Conservation (phyloP, 768 basidiomycete genomes). For the Suillus weaverae region DNA sequence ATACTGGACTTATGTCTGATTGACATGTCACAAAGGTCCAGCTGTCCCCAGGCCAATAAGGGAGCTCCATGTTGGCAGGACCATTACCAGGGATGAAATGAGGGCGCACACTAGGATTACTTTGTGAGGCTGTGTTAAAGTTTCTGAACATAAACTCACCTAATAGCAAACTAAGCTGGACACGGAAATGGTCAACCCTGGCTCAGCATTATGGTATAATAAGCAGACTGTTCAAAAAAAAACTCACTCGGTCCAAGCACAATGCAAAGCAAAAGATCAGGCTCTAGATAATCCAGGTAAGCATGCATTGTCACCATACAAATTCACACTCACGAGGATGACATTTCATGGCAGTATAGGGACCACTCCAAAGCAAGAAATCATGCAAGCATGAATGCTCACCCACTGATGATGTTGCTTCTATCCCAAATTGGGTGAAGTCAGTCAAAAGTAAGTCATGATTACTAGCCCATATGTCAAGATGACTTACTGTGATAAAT, state of each 20-base stretch:
- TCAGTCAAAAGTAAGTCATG: background rate
- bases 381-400: background rate
- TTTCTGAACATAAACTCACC: background rate
- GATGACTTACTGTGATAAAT: background rate
- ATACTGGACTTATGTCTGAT: conserved; percentile 53
- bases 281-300: background rate
- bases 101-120: background rate
- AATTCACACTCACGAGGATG: background rate
- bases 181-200: conserved; percentile 1
- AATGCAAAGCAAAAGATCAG: background rate
- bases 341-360: too few relatives aligned
- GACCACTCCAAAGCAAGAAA: background rate
- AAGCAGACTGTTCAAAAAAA: background rate
- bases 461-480: background rate
- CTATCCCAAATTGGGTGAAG: background rate
- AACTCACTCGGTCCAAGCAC: background rate
- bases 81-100: background rate
- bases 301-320: background rate
- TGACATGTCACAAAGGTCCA: background rate
- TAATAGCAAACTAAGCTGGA: background rate
- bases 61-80: background rate
- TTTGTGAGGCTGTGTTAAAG: background rate
- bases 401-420: background rate
- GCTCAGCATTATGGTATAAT: background rate
- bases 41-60: too few relatives aligned